Percentiles rank a stretch among this genome's conserved stretches.
phyloP scores from a whole-genome alignment of 306 rosid species.

The Prunus kanzakura region DNA sequence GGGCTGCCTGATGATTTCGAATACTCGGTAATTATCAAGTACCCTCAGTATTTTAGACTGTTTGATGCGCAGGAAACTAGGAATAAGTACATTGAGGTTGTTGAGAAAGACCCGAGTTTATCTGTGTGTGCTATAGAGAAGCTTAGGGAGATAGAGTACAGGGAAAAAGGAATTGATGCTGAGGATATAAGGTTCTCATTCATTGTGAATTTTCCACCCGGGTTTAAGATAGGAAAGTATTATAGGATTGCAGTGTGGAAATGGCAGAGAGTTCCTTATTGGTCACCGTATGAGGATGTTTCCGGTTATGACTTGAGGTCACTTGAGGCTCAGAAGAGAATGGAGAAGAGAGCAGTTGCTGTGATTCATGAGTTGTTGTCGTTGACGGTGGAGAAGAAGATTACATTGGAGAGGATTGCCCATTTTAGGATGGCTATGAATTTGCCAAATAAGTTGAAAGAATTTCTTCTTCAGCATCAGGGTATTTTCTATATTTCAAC shows the following conservation, averaged over 20 bases:
- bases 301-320: conserved; percentile 80
- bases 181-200: conserved; percentile 78
- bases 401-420: conserved; percentile 80
- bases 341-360: conserved; percentile 86
- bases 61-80: conserved; percentile 75
- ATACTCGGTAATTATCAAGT: conserved; percentile 58
- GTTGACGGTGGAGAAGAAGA: conserved; percentile 83
- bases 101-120: conserved; percentile 49
- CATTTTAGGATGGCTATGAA: conserved; percentile 77
- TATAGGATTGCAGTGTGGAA: conserved; percentile 80
- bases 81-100: conserved; percentile 69
- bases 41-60: conserved; percentile 63
- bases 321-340: conserved; percentile 77
- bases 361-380: conserved; percentile 74
- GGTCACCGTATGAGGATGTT: conserved; percentile 88
- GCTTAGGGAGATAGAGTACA: conserved; percentile 73
- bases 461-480: conserved; percentile 86
- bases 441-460: conserved; percentile 80
- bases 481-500: conserved; percentile 88
- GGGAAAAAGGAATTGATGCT: conserved; percentile 69
- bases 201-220: conserved; percentile 73
- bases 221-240: conserved; percentile 88
- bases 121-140: conserved; percentile 61
- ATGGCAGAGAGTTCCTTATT: conserved; percentile 88
- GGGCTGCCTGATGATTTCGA: conserved; percentile 90